Percentiles rank a stretch among this genome's conserved stretches.
Conservation (phyloP, 306 rosid genomes). For the Casuarina cunninghamiana region DNA sequence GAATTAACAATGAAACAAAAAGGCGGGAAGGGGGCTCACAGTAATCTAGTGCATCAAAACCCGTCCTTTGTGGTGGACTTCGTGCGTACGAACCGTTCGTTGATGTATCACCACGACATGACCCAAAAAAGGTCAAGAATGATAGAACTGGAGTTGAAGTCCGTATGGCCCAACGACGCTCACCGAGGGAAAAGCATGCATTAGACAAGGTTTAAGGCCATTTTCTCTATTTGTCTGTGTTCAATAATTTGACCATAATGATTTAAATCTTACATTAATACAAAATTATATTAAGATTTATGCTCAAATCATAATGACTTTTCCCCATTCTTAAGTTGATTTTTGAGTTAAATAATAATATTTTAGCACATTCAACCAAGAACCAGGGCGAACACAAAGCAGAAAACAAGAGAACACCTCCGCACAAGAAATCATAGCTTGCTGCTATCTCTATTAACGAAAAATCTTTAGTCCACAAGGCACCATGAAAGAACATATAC, state of each 20-base stretch:
- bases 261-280: no score
- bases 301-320: no score
- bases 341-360: no score
- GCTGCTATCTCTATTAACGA: conserved; percentile 40
- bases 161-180: no score
- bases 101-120: background rate
- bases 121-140: no score
- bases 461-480: conserved; percentile 50
- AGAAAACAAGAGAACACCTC: background rate
- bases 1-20: background rate
- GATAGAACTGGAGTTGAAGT: no score
- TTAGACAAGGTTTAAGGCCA: no score
- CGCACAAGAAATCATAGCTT: conserved; percentile 37
- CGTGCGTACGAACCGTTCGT: background rate
- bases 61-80: background rate
- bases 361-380: background rate
- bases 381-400: background rate
- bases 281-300: no score
- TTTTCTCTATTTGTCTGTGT: no score
- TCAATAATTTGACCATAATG: no score
- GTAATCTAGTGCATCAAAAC: background rate
- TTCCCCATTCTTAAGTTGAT: no score
- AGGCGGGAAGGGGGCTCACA: conserved; percentile 1
- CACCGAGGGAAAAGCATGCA: no score
- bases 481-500: conserved; percentile 47